A percentile compares a stretch with the other conserved stretches of the same genome.
phyloP scores from a whole-genome alignment of 2,329 filamentous ascomycete genomes.

The Aspergillus quadrilineatus region DNA sequence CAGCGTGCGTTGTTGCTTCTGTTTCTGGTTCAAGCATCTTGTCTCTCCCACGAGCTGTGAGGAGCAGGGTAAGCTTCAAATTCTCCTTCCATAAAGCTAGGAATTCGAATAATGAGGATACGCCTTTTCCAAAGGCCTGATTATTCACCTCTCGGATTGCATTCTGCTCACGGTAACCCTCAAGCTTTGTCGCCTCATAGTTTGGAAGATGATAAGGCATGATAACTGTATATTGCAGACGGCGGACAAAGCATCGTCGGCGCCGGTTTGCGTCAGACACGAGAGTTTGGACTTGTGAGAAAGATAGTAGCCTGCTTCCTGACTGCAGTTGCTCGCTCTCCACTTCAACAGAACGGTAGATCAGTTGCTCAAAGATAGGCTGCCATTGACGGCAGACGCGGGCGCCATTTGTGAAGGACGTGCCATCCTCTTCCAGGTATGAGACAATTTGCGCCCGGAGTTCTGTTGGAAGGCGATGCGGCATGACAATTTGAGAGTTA shows the following conservation, averaged over 20 bases:
- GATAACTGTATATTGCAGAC: slow-evolving; percentile 11
- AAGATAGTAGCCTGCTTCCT: slow-evolving; percentile 4
- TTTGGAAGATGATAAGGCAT: slow-evolving; percentile 13
- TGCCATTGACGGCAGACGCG: slow-evolving; percentile 19
- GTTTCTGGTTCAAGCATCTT: slow-evolving; percentile 12
- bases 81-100: slow-evolving; percentile 11
- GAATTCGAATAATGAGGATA: slow-evolving; percentile 6
- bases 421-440: neutral
- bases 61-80: slow-evolving; percentile 6
- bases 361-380: slow-evolving; percentile 13
- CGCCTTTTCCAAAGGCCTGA: slow-evolving; percentile 7
- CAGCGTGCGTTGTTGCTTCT: neutral
- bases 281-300: slow-evolving; percentile 11
- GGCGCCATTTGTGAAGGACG: neutral
- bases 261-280: slow-evolving; percentile 6
- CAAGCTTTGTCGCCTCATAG: slow-evolving; percentile 9
- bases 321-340: slow-evolving; percentile 11
- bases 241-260: slow-evolving; percentile 8
- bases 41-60: slow-evolving; percentile 7
- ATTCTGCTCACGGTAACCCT: slow-evolving; percentile 12
- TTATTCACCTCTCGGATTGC: slow-evolving; percentile 14
- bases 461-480: neutral
- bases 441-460: neutral
- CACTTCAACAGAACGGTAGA: slow-evolving; percentile 11
- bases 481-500: neutral